Conservation (phyloP, 257 asterid species). For the Nemophila menziesii region DNA sequence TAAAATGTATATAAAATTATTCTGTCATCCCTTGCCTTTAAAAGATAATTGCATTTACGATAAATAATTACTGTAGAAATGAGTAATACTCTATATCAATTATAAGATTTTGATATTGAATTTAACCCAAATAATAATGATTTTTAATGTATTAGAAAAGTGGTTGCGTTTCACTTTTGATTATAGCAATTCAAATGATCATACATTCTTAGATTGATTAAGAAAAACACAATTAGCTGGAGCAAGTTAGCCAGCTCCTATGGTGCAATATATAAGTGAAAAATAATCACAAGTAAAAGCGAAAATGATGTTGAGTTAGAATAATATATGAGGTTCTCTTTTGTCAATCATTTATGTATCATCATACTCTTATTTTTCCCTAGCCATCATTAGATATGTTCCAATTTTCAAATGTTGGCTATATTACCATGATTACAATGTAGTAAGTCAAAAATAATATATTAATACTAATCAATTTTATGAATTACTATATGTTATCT, state of each 20-base stretch:
- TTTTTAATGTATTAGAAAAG: too few species aligned
- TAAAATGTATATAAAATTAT: too few species aligned
- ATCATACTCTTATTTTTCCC: constrained; percentile 12
- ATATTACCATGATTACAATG: neutral
- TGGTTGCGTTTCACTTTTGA: neutral
- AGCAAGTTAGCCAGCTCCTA: neutral
- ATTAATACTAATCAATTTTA: neutral
- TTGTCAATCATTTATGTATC: constrained; percentile 15
- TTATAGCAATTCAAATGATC: neutral
- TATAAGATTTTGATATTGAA: too few species aligned
- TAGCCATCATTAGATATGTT: constrained; percentile 13
- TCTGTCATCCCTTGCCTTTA: too few species aligned
- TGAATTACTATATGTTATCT: too few species aligned
- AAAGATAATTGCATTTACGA: too few species aligned
- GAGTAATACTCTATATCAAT: too few species aligned
- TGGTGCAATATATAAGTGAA: constrained; percentile 3
- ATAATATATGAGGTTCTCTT: neutral
- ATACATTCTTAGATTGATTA: neutral
- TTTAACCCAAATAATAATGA: too few species aligned
- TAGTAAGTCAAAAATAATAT: neutral
- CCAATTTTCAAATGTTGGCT: neutral
- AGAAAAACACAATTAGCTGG: constrained; percentile 1
- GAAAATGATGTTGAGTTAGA: constrained; percentile 3
- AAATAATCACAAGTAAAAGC: neutral
- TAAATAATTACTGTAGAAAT: too few species aligned